phyloP scores from a whole-genome alignment of 352 stramenopile genomes.

The Globisporangium alternatum region DNA sequence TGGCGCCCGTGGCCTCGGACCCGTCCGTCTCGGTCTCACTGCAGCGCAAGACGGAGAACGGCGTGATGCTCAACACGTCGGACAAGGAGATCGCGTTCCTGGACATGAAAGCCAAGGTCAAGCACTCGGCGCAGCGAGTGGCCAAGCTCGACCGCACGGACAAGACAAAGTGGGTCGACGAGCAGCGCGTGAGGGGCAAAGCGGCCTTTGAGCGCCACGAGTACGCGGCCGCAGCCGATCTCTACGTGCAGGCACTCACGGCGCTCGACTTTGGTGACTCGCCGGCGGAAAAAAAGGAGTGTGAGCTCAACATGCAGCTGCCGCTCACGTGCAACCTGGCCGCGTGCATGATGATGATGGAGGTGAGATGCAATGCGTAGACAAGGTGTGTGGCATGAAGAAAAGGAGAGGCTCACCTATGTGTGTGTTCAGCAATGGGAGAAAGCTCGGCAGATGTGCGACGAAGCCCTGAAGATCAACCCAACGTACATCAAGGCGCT shows the following conservation, averaged over 20 bases:
- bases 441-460: constrained; percentile 58
- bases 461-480: constrained; percentile 51
- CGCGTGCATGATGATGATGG: constrained; percentile 69
- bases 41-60: constrained; percentile 75
- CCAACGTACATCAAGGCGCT: constrained; percentile 47
- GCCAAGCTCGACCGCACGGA: constrained; percentile 29
- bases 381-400: not conserved
- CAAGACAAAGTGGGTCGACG: constrained; percentile 44
- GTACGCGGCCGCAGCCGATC: constrained; percentile 54
- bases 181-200: constrained; percentile 47
- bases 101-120: constrained; percentile 72
- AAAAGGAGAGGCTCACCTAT: not conserved
- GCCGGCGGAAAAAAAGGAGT: constrained; percentile 32
- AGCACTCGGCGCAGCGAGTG: constrained; percentile 61
- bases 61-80: constrained; percentile 76
- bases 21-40: constrained; percentile 48
- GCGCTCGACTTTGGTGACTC: constrained; percentile 58
- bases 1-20: constrained; percentile 57
- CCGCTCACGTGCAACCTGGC: constrained; percentile 77
- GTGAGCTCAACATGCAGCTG: constrained; percentile 53
- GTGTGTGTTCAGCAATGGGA: constrained; percentile 47
- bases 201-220: constrained; percentile 39
- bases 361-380: constrained; percentile 22
- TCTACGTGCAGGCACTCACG: constrained; percentile 68
- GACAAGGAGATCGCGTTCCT: constrained; percentile 71